phyloP scores from a whole-genome alignment of 2,329 filamentous ascomycete species.

The Pleochaeta shiraiana region DNA sequence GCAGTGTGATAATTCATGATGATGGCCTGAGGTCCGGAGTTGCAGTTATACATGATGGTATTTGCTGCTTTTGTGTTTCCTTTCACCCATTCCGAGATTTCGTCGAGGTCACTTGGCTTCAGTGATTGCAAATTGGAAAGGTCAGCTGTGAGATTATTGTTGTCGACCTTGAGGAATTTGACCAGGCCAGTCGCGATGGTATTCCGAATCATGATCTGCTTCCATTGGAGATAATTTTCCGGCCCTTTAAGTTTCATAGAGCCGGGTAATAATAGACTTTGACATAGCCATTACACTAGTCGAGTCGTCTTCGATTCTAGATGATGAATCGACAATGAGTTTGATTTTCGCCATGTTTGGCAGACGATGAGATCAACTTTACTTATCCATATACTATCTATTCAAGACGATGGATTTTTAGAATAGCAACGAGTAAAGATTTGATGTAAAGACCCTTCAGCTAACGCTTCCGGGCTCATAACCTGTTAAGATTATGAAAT shows the following conservation, averaged over 20 bases:
- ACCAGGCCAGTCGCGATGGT: not conserved
- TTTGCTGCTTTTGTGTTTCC: not conserved
- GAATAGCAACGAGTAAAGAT: not conserved
- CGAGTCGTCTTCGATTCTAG: not conserved
- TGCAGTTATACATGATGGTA: slow-evolving; percentile 1
- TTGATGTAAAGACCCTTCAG: not conserved
- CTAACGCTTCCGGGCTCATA: slow-evolving; percentile 2
- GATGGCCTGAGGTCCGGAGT: not conserved
- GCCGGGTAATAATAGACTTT: not conserved
- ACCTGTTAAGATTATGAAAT: not conserved
- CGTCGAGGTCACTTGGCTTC: not conserved
- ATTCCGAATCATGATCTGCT: slow-evolving; percentile 1
- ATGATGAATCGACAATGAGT: not conserved
- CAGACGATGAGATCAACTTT: not conserved
- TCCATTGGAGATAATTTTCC: slow-evolving; percentile 2
- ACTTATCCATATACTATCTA: not conserved
- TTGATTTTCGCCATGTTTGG: not conserved
- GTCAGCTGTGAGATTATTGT: not conserved
- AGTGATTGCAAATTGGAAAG: not conserved
- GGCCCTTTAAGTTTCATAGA: not conserved
- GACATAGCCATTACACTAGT: not conserved
- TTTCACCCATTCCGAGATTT: not conserved
- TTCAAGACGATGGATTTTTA: not conserved
- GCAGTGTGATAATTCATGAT: not conserved
- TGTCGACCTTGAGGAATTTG: not conserved